These are phyloP conservation scores for Rhizopus delemar DNA, from an alignment of 371 early-diverging fungal species.

Conservation along the genomic window DNA sequence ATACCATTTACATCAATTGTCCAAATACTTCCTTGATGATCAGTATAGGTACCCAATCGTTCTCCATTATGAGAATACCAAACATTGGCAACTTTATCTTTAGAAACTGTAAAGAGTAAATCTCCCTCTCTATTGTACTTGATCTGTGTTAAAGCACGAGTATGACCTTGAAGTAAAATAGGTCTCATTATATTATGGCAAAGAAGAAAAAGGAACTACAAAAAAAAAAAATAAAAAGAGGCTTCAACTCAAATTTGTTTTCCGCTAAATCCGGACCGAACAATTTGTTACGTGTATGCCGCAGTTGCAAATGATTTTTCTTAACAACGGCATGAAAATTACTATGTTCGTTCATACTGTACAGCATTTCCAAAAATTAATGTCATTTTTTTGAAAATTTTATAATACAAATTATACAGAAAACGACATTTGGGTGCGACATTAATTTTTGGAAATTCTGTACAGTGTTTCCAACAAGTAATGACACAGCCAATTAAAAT, in stretches of 20 bases:
- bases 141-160: constrained; percentile 96
- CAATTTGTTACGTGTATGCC: too few relatives aligned
- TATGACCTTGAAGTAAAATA: constrained; percentile 95
- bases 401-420: too few relatives aligned
- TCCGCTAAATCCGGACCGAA: too few relatives aligned
- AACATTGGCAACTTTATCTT: constrained; percentile 92
- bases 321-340: too few relatives aligned
- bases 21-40: constrained; percentile 97
- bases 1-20: constrained; percentile 89
- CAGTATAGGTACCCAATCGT: constrained; percentile 93
- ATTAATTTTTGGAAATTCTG: too few relatives aligned
- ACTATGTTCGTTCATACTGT: too few relatives aligned
- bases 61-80: constrained; percentile 98
- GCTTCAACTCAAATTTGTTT: background rate
- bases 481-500: too few relatives aligned
- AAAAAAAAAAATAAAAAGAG: constrained; percentile 10
- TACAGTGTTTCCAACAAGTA: too few relatives aligned
- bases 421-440: too few relatives aligned
- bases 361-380: too few relatives aligned
- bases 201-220: constrained; percentile 4
- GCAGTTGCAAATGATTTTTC: too few relatives aligned
- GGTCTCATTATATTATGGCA: constrained; percentile 68
- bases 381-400: too few relatives aligned
- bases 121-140: constrained; percentile 99
- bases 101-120: constrained; percentile 95